Conservation (phyloP, 805 yeast genomes). For the Ogataea zsoltii region DNA sequence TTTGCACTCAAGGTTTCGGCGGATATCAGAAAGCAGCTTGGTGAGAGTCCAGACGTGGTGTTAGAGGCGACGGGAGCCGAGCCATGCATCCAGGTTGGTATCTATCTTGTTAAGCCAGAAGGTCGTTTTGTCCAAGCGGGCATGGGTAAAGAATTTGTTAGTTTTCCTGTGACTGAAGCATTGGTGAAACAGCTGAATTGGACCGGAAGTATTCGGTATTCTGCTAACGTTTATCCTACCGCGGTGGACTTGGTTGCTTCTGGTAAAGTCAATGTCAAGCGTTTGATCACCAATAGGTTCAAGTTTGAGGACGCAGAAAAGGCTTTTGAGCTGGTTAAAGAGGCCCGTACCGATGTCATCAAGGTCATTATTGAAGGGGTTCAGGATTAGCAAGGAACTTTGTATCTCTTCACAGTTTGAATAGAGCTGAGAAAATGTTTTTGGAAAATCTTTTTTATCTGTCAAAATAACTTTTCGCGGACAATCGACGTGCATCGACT, state of each 20-base stretch:
- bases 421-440: too few species aligned
- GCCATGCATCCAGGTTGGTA: constrained; percentile 68
- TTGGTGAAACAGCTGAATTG: constrained; percentile 67
- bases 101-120: constrained; percentile 59
- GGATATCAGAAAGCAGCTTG: constrained; percentile 36
- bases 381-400: too few species aligned
- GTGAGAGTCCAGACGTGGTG: constrained; percentile 46
- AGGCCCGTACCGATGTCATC: constrained; percentile 59
- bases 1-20: constrained; percentile 36
- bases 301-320: constrained; percentile 71
- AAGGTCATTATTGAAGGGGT: constrained; percentile 85
- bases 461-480: too few species aligned
- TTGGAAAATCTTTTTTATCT: too few species aligned
- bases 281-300: constrained; percentile 72
- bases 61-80: constrained; percentile 87
- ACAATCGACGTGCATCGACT: too few species aligned
- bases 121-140: constrained; percentile 85
- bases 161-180: constrained; percentile 71
- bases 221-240: constrained; percentile 71
- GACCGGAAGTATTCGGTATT: constrained; percentile 80
- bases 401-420: too few species aligned
- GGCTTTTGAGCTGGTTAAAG: constrained; percentile 66
- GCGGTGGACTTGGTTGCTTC: constrained; percentile 66
- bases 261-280: constrained; percentile 66
- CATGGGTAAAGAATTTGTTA: constrained; percentile 67